Evolutionary conservation across 2,329 filamentous ascomycete genomes (phyloP), one percentile per base, ranked within the genome.

Genomic region (Drechslerella coelobrocha): DNA sequence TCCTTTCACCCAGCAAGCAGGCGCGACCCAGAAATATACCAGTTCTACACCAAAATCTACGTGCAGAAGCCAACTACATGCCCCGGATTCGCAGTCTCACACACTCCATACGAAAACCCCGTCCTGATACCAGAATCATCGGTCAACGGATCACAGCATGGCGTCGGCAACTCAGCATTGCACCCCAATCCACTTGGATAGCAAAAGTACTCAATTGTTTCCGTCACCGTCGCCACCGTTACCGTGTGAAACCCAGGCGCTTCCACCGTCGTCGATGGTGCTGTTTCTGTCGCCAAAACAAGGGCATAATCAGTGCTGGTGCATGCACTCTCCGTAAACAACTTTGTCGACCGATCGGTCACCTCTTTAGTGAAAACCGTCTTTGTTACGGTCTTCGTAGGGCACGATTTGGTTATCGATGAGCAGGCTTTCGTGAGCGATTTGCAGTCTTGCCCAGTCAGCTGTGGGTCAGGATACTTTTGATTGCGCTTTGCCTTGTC

Each of bases 151-250:
- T 47, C 66, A 45, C 66, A 71, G 39, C 66, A 71, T 47, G 66
- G 66, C 53, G 66, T 71, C 59, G 66, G 66, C 21, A 71, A 59
- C 4, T 9, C 23, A 12, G 51, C 21, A 26, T 34, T 59, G 41
- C 66, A 71, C 14, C 66, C 66, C 2, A 63, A 5, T 1, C 59
- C 59, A n/a, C 27, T 19, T 8, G 53, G 47, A 2, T 45, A 63
- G 29, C 66, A 71, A 51, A 59, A 62, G 31, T 71, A 71, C 4
- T 24, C 29, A 9, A 71, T 55, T n/a, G 59, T 60, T 39, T 71
- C 66, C 8, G 66, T 71, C 12, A 31, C 45, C 12, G 59, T 63
- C 6, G 37, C 39, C 9, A 60, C 48, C 12, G 66, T 63, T 3
- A 60, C 53, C 0, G 66, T 71, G 14, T 63, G 60, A 29, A 71